Evolutionary conservation across 805 yeast genomes (phyloP), one percentile per base, ranked within the genome.

Genomic region (Lachancea mirantina): DNA sequence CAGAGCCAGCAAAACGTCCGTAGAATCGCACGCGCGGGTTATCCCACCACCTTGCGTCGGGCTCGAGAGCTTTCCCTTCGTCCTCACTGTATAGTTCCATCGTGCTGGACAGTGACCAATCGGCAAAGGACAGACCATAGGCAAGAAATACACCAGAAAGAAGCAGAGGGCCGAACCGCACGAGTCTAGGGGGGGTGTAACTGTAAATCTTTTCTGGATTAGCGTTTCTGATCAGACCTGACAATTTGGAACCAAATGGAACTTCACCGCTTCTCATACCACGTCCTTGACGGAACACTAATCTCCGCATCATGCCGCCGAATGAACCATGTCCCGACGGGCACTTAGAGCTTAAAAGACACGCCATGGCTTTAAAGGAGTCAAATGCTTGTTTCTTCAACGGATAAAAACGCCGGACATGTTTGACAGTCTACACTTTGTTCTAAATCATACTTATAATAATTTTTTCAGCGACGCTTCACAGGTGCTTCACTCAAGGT

Each of bases 81-180:
- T 28, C 27, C 13, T 21, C 30, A 11, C 19, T 23, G 21, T 35
- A 32, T n/a, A 35, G 35, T 8, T 29, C 35, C 15, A 28, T 24
- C 8, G 57, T 43, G 19, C 55, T 44, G 8, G 46, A 37, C 26
- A 40, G 41, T 2, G 56, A 41, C 49, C 56, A 48, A 32, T 55
- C 53, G 1, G 46, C 42, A 33, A 48, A 57, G 2, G 58, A 37
- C 10, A 38, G 33, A 11, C 59, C 55, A 34, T 57, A 57, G 5
- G 43, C 32, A 6, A 51, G 20, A 32, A 54, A 44, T 4, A 50
- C 52, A 14, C 45, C 36, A 10, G 60, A 46, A 13, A 52, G 30
- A 1, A 51, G 37, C 34, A 39, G 30, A 2, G 53, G 36, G 14
- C 50, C 52, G 5, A 39, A 24, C 20, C 38, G 47, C 8, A 52